phyloP scores from a whole-genome alignment of 768 basidiomycete species.

The Megacollybia marginata region DNA sequence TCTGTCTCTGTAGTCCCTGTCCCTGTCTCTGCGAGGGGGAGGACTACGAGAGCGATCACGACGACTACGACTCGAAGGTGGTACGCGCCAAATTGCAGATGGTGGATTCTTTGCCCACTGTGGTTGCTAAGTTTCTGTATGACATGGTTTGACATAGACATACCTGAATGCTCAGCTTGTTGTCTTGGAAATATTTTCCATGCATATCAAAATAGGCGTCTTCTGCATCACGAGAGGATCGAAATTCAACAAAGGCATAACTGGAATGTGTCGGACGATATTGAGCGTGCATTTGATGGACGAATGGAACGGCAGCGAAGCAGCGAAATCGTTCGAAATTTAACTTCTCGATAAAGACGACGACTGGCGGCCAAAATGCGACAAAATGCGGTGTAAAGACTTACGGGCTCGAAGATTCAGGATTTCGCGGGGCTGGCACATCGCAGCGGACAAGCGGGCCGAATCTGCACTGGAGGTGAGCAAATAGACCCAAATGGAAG shows the following conservation, averaged over 20 bases:
- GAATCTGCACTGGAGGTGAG: slow-evolving; percentile 39
- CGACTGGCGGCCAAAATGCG: not conserved
- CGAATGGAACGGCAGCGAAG: slow-evolving; percentile 22
- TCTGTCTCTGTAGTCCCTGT: slow-evolving; percentile 13
- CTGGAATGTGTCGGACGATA: slow-evolving; percentile 41
- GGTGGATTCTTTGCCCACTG: slow-evolving; percentile 83
- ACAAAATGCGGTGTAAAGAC: slow-evolving; percentile 27
- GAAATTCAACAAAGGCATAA: slow-evolving; percentile 85
- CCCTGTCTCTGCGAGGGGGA: slow-evolving; percentile 26
- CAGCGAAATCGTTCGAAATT: no score
- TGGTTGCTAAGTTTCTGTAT: not conserved
- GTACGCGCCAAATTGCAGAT: slow-evolving; percentile 72
- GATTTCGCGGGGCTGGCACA: slow-evolving; percentile 81
- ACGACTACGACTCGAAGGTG: slow-evolving; percentile 18
- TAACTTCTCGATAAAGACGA: not conserved
- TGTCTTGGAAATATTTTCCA: slow-evolving; percentile 66
- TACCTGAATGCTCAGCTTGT: slow-evolving; percentile 69
- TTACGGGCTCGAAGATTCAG: slow-evolving; percentile 73
- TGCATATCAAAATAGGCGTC: slow-evolving; percentile 86
- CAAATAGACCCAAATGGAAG: not conserved
- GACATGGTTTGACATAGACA: slow-evolving; percentile 7
- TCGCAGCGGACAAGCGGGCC: slow-evolving; percentile 85
- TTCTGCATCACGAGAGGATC: slow-evolving; percentile 70
- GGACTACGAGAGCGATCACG: slow-evolving; percentile 49
- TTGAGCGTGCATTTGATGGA: slow-evolving; percentile 50